Conservation (phyloP, 1,284 basidiomycete genomes). For the Cutaneotrichosporon cavernicola region DNA sequence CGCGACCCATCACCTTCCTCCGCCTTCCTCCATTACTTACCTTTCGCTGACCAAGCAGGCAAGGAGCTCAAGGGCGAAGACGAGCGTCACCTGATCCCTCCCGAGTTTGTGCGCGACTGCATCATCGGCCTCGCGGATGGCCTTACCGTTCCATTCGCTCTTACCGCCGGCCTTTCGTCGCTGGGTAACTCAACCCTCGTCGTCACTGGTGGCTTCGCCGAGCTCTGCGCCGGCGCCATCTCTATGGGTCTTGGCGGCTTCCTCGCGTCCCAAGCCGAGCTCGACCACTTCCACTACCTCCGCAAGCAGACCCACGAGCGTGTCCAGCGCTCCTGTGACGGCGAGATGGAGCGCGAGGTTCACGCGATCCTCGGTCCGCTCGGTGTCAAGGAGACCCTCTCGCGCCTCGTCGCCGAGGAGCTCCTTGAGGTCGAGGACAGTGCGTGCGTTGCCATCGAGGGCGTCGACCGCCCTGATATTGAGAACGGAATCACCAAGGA, state of each 20-base stretch:
- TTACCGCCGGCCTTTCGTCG: constrained; percentile 79
- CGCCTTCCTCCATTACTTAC: neutral
- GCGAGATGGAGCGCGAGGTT: constrained; percentile 95
- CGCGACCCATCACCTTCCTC: neutral
- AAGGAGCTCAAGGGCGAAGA: constrained; percentile 54
- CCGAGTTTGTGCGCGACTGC: constrained; percentile 59
- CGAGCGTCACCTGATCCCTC: constrained; percentile 53
- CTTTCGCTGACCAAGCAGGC: constrained; percentile 31
- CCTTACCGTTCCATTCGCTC: constrained; percentile 88
- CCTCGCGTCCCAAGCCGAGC: constrained; percentile 92
- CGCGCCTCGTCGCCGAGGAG: constrained; percentile 72
- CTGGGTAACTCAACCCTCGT: constrained; percentile 84
- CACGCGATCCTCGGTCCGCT: constrained; percentile 80
- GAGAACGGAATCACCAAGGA: constrained; percentile 61
- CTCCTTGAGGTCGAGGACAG: constrained; percentile 65
- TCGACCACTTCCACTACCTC: constrained; percentile 87
- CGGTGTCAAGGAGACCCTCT: constrained; percentile 80
- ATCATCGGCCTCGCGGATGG: constrained; percentile 95
- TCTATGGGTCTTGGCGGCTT: constrained; percentile 96
- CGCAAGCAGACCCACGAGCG: constrained; percentile 72
- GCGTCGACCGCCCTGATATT: constrained; percentile 58
- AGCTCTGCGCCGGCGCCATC: constrained; percentile 91
- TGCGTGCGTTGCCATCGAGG: constrained; percentile 30
- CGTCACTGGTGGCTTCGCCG: constrained; percentile 85
- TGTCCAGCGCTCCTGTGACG: constrained; percentile 79